phyloP scores from a whole-genome alignment of 352 stramenopile species.

The Phytopythium delawarense region DNA sequence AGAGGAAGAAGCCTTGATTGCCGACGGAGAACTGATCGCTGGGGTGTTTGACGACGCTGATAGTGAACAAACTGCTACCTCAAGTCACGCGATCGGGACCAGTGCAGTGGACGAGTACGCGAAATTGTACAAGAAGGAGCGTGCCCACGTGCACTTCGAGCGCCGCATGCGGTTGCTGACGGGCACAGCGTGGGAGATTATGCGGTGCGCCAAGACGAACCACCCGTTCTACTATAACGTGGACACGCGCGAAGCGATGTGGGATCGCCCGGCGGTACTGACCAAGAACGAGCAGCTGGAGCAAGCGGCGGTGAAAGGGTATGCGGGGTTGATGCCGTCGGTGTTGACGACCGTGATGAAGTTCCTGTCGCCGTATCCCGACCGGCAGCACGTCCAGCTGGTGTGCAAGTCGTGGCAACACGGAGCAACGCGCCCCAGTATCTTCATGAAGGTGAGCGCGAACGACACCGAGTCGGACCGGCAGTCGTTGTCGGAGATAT shows the following conservation, averaged over 20 bases:
- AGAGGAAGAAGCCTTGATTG: conserved; percentile 55
- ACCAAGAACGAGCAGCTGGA: conserved; percentile 86
- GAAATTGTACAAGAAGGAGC: conserved; percentile 57
- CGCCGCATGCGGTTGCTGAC: conserved; percentile 51
- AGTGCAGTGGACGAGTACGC: conserved; percentile 28
- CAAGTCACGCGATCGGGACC: not conserved
- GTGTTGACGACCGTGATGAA: conserved; percentile 81
- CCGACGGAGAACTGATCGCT: conserved; percentile 65
- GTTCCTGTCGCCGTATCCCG: conserved; percentile 74
- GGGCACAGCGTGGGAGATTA: conserved; percentile 50
- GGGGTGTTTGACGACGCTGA: conserved; percentile 27
- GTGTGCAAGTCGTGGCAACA: conserved; percentile 56
- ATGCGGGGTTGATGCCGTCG: conserved; percentile 67
- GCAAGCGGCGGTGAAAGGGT: conserved; percentile 57
- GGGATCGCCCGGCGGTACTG: conserved; percentile 89
- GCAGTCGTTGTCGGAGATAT: conserved; percentile 18
- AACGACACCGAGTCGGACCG: conserved; percentile 35
- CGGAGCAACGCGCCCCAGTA: conserved; percentile 30
- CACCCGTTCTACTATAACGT: conserved; percentile 93
- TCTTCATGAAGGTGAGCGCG: conserved; percentile 47
- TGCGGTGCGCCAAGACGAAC: conserved; percentile 60
- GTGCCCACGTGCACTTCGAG: conserved; percentile 50
- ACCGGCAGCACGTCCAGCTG: conserved; percentile 37
- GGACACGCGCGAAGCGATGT: conserved; percentile 92
- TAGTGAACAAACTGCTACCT: not conserved